A percentile compares a stretch with the other conserved stretches of the same genome.
These are phyloP conservation scores for Yamagishiella unicocca DNA, from an alignment of 139 green algal genomes.

Conservation along the genomic window DNA sequence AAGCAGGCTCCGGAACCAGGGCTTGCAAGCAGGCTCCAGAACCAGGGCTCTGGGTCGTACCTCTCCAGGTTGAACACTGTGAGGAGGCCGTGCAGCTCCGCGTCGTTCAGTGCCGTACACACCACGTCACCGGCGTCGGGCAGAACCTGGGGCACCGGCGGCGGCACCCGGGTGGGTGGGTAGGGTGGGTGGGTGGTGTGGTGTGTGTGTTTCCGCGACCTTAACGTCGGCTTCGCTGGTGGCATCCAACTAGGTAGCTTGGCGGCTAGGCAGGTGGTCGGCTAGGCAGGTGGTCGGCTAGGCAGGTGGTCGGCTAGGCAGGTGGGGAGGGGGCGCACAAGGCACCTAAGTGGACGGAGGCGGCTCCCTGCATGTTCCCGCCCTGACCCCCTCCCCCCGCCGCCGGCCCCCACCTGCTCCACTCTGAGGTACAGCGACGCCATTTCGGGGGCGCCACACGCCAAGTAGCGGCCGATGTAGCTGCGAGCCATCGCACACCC, in stretches of 20 bases:
- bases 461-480: conserved; percentile 91
- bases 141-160: background rate
- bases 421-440: conserved; percentile 86
- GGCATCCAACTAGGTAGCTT: no score
- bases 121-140: conserved; percentile 68
- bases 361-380: background rate
- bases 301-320: no score
- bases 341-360: no score
- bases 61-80: conserved; percentile 92
- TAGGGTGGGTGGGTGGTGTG: background rate
- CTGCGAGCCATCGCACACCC: conserved; percentile 45
- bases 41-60: no score
- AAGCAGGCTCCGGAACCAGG: no score
- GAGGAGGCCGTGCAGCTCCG: conserved; percentile 85
- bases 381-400: background rate
- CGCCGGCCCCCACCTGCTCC: conserved; percentile 20
- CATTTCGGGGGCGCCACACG: conserved; percentile 81
- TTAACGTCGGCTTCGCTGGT: no score
- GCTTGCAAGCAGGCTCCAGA: no score
- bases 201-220: background rate
- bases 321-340: no score
- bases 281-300: no score
- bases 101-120: conserved; percentile 79
- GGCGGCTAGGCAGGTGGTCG: no score
- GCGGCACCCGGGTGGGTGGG: background rate